Evolutionary conservation across 441 rosid genomes (phyloP).

Genomic region (Flueggea neowawraea): DNA sequence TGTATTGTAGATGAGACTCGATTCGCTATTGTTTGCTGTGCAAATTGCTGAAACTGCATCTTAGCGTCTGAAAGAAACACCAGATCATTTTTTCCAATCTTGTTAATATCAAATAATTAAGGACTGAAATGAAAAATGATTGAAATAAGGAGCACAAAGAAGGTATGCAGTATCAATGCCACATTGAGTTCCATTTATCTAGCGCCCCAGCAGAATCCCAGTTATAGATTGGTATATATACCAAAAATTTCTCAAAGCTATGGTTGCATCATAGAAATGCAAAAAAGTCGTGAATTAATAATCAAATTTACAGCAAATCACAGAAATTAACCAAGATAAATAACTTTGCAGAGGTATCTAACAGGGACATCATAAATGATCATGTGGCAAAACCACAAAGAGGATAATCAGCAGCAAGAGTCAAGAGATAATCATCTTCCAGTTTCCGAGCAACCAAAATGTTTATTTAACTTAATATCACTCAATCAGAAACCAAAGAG

Average conservation of each 20-base stretch:
- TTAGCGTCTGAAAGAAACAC: slow-evolving; percentile 65
- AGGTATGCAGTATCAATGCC: not conserved
- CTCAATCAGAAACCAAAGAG: too few relatives aligned
- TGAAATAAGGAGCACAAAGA: not conserved
- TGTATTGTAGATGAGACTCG: slow-evolving; percentile 82
- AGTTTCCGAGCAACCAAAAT: too few relatives aligned
- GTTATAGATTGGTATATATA: not conserved
- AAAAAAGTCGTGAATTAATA: not conserved
- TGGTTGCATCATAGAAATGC: not conserved
- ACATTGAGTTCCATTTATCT: not conserved
- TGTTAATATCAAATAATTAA: not conserved
- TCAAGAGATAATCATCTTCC: too few relatives aligned
- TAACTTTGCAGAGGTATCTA: too few relatives aligned
- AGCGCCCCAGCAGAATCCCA: not conserved
- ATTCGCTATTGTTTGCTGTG: slow-evolving; percentile 83
- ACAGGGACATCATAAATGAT: too few relatives aligned
- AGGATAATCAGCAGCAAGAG: too few relatives aligned
- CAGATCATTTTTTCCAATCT: not conserved
- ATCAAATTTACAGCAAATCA: too few relatives aligned
- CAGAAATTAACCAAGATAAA: too few relatives aligned
- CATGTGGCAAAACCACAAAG: too few relatives aligned
- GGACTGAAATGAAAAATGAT: not conserved
- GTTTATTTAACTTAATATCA: too few relatives aligned
- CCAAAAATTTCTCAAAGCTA: not conserved
- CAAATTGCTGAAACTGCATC: slow-evolving; percentile 97